Percentiles rank a stretch among this genome's conserved stretches.
phyloP scores from a whole-genome alignment of 2,329 filamentous ascomycete genomes.

The Fusarium brevicatenulatum region DNA sequence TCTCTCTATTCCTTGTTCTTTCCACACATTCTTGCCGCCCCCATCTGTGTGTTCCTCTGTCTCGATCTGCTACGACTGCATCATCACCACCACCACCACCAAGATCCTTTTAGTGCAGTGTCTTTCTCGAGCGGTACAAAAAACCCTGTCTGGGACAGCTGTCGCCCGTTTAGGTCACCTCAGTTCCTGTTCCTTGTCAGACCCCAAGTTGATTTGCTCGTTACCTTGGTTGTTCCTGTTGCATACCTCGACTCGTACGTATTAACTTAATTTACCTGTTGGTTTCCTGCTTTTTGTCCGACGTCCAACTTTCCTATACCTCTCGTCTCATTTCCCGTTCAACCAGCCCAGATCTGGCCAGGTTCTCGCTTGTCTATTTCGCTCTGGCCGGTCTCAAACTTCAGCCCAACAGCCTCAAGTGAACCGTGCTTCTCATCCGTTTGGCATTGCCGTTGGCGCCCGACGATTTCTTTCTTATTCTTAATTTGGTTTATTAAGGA shows the following conservation, averaged over 20 bases:
- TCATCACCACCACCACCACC: neutral
- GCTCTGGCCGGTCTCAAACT: slow-evolving; percentile 43
- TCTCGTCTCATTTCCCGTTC: slow-evolving; percentile 3
- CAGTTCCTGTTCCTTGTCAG: slow-evolving; percentile 12
- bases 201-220: neutral
- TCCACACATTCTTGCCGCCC: neutral
- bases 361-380: slow-evolving; percentile 19
- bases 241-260: slow-evolving; percentile 5
- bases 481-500: slow-evolving; percentile 2
- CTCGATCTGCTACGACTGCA: slow-evolving; percentile 17
- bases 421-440: slow-evolving; percentile 31
- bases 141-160: slow-evolving; percentile 23
- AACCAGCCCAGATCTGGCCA: neutral
- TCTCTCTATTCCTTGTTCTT: neutral
- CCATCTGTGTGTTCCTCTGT: neutral
- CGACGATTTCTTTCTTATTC: slow-evolving; percentile 7
- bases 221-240: slow-evolving; percentile 2
- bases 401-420: slow-evolving; percentile 36
- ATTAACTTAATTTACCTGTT: slow-evolving; percentile 6
- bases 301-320: neutral
- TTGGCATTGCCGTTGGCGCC: slow-evolving; percentile 9
- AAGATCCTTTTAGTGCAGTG: neutral
- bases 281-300: slow-evolving; percentile 6
- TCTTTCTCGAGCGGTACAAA: slow-evolving; percentile 18
- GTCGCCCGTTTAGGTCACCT: slow-evolving; percentile 14